Percentiles rank a stretch among this genome's conserved stretches.
Conservation (phyloP, 176 grass and related monocot genomes). For the Zizania latifolia region DNA sequence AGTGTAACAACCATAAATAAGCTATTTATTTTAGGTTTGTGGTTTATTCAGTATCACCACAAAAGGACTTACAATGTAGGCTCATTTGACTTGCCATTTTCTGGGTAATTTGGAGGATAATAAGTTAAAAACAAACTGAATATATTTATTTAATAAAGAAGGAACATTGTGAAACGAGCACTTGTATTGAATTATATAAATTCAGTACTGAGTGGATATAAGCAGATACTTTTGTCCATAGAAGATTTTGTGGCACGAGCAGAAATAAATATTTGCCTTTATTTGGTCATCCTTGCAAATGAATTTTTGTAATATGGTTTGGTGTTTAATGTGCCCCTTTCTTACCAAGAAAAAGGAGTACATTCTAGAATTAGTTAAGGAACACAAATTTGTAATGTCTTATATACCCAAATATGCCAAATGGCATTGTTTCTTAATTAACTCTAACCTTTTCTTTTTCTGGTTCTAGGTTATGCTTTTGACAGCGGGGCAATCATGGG, state of each 20-base stretch:
- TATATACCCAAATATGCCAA: neutral
- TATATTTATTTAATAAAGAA: neutral
- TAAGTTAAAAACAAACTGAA: neutral
- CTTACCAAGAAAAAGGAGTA: neutral
- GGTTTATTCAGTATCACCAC: neutral
- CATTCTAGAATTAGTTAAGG: slow-evolving; percentile 5
- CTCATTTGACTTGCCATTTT: neutral
- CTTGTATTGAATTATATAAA: neutral
- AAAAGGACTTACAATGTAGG: neutral
- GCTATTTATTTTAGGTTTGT: slow-evolving; percentile 20
- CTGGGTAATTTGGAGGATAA: neutral
- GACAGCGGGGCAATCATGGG: slow-evolving; percentile 84
- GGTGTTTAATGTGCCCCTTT: neutral
- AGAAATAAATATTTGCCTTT: slow-evolving; percentile 25
- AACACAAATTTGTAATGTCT: neutral
- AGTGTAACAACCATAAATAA: neutral
- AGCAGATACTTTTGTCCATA: neutral
- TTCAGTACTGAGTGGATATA: neutral
- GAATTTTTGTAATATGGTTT: slow-evolving; percentile 1
- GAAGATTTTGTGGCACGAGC: neutral
- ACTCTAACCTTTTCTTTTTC: slow-evolving; percentile 31
- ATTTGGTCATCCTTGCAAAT: slow-evolving; percentile 16
- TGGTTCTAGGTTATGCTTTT: slow-evolving; percentile 32
- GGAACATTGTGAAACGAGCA: neutral
- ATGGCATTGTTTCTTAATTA: slow-evolving; percentile 17